phyloP scores from a whole-genome alignment of 192 early-diverging fungal species.

The Funneliformis mosseae region DNA sequence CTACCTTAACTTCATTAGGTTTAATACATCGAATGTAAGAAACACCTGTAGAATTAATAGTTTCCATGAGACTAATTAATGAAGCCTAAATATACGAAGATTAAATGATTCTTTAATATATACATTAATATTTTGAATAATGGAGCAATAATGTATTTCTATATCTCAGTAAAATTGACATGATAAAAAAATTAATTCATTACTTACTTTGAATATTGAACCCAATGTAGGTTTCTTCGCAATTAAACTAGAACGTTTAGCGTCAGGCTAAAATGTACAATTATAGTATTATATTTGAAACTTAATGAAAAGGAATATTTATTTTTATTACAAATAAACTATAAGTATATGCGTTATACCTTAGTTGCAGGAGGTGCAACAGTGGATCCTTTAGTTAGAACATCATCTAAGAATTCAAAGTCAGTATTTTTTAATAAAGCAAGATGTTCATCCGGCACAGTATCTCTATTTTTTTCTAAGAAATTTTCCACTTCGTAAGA shows the following conservation, averaged over 20 bases:
- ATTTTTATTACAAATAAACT: background rate
- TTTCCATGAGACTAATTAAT: conserved; percentile 92
- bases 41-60: conserved; percentile 88
- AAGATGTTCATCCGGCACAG: conserved; percentile 90
- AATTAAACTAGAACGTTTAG: conserved; percentile 55
- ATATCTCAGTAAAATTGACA: background rate
- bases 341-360: conserved; percentile 34
- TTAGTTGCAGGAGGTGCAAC: conserved; percentile 44
- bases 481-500: conserved; percentile 93
- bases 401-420: conserved; percentile 81
- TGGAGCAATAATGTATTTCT: background rate
- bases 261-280: conserved; percentile 25
- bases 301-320: background rate
- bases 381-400: conserved; percentile 65
- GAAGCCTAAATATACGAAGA: conserved; percentile 57
- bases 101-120: background rate
- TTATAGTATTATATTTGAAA: background rate
- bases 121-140: background rate
- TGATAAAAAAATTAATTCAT: background rate
- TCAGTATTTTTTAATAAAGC: conserved; percentile 73
- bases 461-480: conserved; percentile 99
- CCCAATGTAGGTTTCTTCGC: conserved; percentile 90
- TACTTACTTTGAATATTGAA: conserved; percentile 85
- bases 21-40: conserved; percentile 99
- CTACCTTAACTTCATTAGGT: conserved; percentile 91